These are phyloP conservation scores for Trichosporon asahii DNA, from an alignment of 1,284 basidiomycete species.

Conservation along the genomic window DNA sequence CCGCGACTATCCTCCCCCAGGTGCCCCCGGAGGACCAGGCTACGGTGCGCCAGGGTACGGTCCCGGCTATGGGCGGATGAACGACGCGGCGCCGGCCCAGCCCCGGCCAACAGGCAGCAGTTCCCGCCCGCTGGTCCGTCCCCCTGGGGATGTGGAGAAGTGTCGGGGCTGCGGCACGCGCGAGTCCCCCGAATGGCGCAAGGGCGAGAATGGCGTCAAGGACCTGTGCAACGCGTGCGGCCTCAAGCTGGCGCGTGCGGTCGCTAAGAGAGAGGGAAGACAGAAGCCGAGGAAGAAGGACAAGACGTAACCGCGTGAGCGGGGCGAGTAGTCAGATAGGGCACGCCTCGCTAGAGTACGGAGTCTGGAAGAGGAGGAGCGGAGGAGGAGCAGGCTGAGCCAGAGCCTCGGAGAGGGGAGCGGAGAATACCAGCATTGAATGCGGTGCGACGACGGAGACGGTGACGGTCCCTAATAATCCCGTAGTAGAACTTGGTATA, in stretches of 20 bases:
- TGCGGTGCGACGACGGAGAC: neutral
- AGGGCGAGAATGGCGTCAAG: conserved; percentile 76
- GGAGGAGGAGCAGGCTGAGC: neutral
- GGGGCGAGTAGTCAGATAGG: too few relatives aligned
- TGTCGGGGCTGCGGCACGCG: conserved; percentile 80
- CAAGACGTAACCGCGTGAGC: conserved; percentile 15
- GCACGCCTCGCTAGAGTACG: too few relatives aligned
- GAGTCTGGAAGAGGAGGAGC: neutral
- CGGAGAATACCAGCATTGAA: neutral
- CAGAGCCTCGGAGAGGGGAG: neutral
- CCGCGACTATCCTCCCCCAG: conserved; percentile 11
- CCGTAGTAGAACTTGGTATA: neutral
- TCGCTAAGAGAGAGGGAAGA: conserved; percentile 49
- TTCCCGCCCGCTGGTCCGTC: conserved; percentile 41
- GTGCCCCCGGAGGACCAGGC: neutral
- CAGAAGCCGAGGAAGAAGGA: conserved; percentile 50
- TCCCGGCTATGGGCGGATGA: neutral
- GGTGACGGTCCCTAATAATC: neutral
- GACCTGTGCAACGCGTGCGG: conserved; percentile 85
- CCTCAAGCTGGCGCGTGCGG: conserved; percentile 45
- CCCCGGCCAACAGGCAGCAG: conserved; percentile 17
- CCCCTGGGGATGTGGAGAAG: conserved; percentile 67
- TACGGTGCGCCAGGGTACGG: neutral
- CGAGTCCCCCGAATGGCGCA: conserved; percentile 89
- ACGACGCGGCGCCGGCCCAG: conserved; percentile 12